phyloP scores from a whole-genome alignment of 768 basidiomycete genomes.

The Hygrophoropsis aurantiaca region DNA sequence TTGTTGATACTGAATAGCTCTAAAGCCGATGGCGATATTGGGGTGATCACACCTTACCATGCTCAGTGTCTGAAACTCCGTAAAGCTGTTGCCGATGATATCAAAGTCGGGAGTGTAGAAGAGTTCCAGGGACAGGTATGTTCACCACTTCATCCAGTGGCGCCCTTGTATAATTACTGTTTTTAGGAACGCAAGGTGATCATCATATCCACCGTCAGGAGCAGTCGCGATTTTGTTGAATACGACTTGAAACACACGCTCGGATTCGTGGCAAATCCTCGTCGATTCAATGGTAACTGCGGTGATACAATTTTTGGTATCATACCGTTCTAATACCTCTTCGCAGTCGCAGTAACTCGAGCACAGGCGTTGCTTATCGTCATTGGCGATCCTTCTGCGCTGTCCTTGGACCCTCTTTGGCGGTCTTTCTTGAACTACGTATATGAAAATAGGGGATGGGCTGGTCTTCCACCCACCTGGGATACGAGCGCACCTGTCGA shows the following conservation, averaged over 20 bases:
- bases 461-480: constrained; percentile 10
- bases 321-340: neutral
- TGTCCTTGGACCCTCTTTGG: constrained; percentile 66
- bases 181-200: constrained; percentile 38
- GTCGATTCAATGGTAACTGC: constrained; percentile 38
- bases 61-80: constrained; percentile 56
- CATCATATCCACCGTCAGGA: constrained; percentile 40
- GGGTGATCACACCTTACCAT: constrained; percentile 62
- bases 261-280: constrained; percentile 35
- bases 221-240: constrained; percentile 26
- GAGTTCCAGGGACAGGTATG: constrained; percentile 64
- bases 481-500: constrained; percentile 27
- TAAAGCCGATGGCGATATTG: constrained; percentile 53
- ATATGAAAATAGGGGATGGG: constrained; percentile 54
- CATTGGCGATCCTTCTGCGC: constrained; percentile 56
- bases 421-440: constrained; percentile 59
- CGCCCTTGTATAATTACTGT: no score
- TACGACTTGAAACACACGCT: constrained; percentile 30
- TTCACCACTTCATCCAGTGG: no score
- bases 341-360: constrained; percentile 58
- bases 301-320: neutral
- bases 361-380: constrained; percentile 60
- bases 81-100: constrained; percentile 24
- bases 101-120: constrained; percentile 67
- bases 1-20: constrained; percentile 4